These are phyloP conservation scores for Rhizoclosmatium globosum DNA, from an alignment of 192 early-diverging fungal species.

Conservation along the genomic window DNA sequence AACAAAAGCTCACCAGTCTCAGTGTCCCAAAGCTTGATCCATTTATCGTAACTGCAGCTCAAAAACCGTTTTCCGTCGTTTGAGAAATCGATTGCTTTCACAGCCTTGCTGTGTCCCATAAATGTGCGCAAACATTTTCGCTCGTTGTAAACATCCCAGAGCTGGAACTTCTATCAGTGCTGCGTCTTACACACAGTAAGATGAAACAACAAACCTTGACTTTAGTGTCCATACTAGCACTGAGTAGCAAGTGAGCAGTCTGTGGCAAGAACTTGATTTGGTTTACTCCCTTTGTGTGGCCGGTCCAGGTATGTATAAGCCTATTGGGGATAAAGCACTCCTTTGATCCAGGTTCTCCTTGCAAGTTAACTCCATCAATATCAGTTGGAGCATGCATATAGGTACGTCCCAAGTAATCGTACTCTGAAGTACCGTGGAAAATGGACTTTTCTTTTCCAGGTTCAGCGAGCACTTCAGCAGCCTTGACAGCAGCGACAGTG, in stretches of 20 bases:
- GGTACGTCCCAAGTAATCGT: conserved; percentile 93
- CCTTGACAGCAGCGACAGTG: conserved; percentile 38
- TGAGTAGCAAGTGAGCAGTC: conserved; percentile 89
- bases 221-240: conserved; percentile 91
- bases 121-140: conserved; percentile 85
- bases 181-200: background rate
- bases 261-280: conserved; percentile 91
- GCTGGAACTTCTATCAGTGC: conserved; percentile 45
- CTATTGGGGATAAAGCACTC: conserved; percentile 89
- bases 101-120: conserved; percentile 91
- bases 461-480: conserved; percentile 39
- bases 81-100: conserved; percentile 90
- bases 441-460: conserved; percentile 76
- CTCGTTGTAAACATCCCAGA: conserved; percentile 96
- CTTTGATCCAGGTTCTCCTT: conserved; percentile 73
- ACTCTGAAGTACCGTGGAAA: conserved; percentile 88
- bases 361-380: conserved; percentile 76
- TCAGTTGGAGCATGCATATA: conserved; percentile 97
- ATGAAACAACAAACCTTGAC: conserved; percentile 70
- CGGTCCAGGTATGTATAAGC: conserved; percentile 89
- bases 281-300: conserved; percentile 91
- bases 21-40: conserved; percentile 97
- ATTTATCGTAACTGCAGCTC: conserved; percentile 89
- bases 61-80: conserved; percentile 88
- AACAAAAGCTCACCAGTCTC: conserved; percentile 76